These are phyloP conservation scores for Spiromastix sp. DNA, from an alignment of 2,329 filamentous ascomycete genomes.

Conservation along the genomic window DNA sequence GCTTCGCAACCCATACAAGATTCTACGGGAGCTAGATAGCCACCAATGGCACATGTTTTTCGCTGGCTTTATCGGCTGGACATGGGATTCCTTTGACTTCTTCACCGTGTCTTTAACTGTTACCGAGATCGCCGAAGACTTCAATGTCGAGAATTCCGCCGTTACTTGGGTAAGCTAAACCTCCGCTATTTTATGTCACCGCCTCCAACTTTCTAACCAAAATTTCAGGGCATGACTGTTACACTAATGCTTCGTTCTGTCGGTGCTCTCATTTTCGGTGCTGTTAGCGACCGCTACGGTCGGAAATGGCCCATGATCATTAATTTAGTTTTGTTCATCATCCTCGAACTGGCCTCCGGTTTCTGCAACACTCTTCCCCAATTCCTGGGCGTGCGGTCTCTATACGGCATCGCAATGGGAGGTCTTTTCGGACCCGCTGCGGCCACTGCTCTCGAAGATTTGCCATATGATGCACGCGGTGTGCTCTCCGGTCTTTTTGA, in stretches of 20 bases:
- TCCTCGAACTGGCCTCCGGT: constrained; percentile 50
- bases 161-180: constrained; percentile 48
- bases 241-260: constrained; percentile 53
- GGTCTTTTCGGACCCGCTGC: constrained; percentile 51
- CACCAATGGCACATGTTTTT: constrained; percentile 51
- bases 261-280: constrained; percentile 48
- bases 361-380: constrained; percentile 49
- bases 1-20: constrained; percentile 43
- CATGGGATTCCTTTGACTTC: constrained; percentile 51
- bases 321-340: constrained; percentile 52
- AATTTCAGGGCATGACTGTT: constrained; percentile 33
- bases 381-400: constrained; percentile 48
- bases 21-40: constrained; percentile 40
- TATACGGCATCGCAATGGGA: constrained; percentile 57
- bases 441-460: constrained; percentile 53
- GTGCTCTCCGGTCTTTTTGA: constrained; percentile 53
- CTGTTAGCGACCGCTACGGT: constrained; percentile 44
- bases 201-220: neutral
- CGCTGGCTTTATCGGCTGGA: constrained; percentile 39
- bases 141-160: constrained; percentile 44
- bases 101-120: constrained; percentile 52
- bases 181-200: neutral
- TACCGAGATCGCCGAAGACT: constrained; percentile 41
- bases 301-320: constrained; percentile 51
- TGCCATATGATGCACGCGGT: constrained; percentile 47